Percentiles rank a stretch among this genome's conserved stretches.
Evolutionary conservation across 805 yeast species (phyloP).

Genomic region (Lachancea cidri): DNA sequence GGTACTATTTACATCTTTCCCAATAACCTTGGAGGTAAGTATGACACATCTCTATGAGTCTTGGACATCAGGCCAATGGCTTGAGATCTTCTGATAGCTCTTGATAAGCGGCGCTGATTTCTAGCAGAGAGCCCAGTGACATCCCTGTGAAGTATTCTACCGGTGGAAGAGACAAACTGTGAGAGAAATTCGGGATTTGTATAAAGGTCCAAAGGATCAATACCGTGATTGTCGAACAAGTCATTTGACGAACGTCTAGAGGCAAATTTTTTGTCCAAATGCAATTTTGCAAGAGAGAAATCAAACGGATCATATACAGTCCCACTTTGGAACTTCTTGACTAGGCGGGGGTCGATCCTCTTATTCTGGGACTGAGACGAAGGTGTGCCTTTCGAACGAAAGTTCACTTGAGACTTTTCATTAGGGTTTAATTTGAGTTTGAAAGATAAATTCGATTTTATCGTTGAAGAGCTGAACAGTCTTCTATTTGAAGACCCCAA

Average conservation of each 20-base stretch:
- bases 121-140: constrained; percentile 60
- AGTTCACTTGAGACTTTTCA: constrained; percentile 8
- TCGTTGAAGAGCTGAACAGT: background rate
- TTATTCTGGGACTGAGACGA: constrained; percentile 13
- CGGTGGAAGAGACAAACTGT: constrained; percentile 60
- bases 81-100: constrained; percentile 75
- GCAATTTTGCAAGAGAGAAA: constrained; percentile 55
- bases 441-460: constrained; percentile 3
- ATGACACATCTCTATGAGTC: constrained; percentile 58
- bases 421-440: constrained; percentile 9
- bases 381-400: constrained; percentile 1
- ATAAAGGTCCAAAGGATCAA: constrained; percentile 67
- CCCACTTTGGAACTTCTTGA: constrained; percentile 45
- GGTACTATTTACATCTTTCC: constrained; percentile 12
- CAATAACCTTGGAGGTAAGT: constrained; percentile 33
- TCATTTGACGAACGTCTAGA: constrained; percentile 22
- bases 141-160: constrained; percentile 69
- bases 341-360: constrained; percentile 34
- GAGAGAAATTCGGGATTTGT: constrained; percentile 67
- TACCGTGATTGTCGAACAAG: constrained; percentile 44
- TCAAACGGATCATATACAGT: constrained; percentile 77
- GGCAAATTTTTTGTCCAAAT: constrained; percentile 41
- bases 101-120: constrained; percentile 67
- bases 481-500: background rate
- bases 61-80: constrained; percentile 73